A percentile compares a stretch with the other conserved stretches of the same genome.
Evolutionary conservation across 2,329 filamentous ascomycete species (phyloP).

Genomic region (Xylariaceae sp.): DNA sequence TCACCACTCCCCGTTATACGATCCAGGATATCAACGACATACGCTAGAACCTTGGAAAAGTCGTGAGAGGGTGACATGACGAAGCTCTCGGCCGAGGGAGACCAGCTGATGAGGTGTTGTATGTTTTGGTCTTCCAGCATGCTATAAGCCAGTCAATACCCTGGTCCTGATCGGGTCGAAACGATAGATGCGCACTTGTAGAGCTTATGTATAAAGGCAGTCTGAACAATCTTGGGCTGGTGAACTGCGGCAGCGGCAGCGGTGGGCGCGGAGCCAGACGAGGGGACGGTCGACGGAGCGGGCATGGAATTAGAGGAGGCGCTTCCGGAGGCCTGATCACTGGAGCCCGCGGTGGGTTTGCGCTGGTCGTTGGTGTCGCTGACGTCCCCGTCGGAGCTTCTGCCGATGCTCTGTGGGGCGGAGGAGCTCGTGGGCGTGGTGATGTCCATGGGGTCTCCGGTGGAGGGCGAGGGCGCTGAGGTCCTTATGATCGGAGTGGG

Average conservation of each 20-base stretch:
- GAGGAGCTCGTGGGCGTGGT: slow-evolving; percentile 49
- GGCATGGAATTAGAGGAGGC: slow-evolving; percentile 44
- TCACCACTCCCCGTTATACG: slow-evolving; percentile 3
- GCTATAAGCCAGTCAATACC: slow-evolving; percentile 44
- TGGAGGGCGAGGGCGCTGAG: slow-evolving; percentile 51
- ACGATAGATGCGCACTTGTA: slow-evolving; percentile 69
- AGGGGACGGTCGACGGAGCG: slow-evolving; percentile 15
- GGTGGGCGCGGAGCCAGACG: slow-evolving; percentile 36
- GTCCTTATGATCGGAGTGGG: slow-evolving; percentile 54
- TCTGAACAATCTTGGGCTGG: slow-evolving; percentile 96
- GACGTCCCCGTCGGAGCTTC: slow-evolving; percentile 40
- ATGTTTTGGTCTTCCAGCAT: slow-evolving; percentile 96
- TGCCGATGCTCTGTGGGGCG: slow-evolving; percentile 40
- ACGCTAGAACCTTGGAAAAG: slow-evolving; percentile 98
- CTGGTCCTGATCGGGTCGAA: neutral
- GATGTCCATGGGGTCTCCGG: slow-evolving; percentile 59
- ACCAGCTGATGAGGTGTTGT: slow-evolving; percentile 96
- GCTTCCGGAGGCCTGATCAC: slow-evolving; percentile 33
- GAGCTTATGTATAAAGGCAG: slow-evolving; percentile 97
- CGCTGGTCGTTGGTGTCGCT: slow-evolving; percentile 34
- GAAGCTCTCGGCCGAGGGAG: slow-evolving; percentile 88
- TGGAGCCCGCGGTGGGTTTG: slow-evolving; percentile 35
- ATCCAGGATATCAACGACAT: slow-evolving; percentile 39
- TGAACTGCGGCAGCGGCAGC: slow-evolving; percentile 72
- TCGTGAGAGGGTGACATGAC: slow-evolving; percentile 97